A percentile compares a stretch with the other conserved stretches of the same genome.
Evolutionary conservation across 2,329 filamentous ascomycete species (phyloP).

Genomic region (Zymoseptoria pseudotritici): DNA sequence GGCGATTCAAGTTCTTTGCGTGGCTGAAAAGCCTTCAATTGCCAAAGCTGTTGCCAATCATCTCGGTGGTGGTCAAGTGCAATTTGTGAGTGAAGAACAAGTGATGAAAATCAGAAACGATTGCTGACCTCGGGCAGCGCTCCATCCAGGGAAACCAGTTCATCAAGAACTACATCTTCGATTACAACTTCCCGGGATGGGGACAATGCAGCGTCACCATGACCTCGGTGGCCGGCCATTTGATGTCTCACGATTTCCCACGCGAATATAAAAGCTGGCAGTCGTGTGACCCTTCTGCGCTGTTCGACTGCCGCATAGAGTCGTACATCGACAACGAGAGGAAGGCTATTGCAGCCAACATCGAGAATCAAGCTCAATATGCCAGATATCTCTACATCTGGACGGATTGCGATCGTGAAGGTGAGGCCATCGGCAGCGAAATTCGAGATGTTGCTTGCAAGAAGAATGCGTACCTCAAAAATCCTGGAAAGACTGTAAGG

Average conservation of each 20-base stretch:
- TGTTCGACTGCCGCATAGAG: conserved; percentile 75
- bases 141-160: conserved; percentile 62
- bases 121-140: conserved; percentile 42
- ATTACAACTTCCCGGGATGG: conserved; percentile 79
- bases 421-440: conserved; percentile 90
- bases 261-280: conserved; percentile 69
- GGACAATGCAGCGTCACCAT: conserved; percentile 80
- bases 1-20: conserved; percentile 58
- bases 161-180: conserved; percentile 91
- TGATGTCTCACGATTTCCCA: conserved; percentile 73
- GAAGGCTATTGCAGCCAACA: conserved; percentile 73
- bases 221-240: conserved; percentile 86
- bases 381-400: conserved; percentile 82
- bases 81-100: conserved; percentile 51
- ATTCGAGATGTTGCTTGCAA: conserved; percentile 73
- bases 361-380: conserved; percentile 66
- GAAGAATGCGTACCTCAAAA: conserved; percentile 58
- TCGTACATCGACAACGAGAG: conserved; percentile 66
- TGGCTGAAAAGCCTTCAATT: conserved; percentile 87
- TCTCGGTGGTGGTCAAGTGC: conserved; percentile 67
- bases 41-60: conserved; percentile 89
- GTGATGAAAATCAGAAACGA: neutral
- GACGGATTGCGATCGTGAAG: conserved; percentile 98
- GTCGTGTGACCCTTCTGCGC: conserved; percentile 65
- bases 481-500: conserved; percentile 60